A percentile compares a stretch with the other conserved stretches of the same genome.
phyloP scores from a whole-genome alignment of 768 basidiomycete species.

The Scleroderma bovista region DNA sequence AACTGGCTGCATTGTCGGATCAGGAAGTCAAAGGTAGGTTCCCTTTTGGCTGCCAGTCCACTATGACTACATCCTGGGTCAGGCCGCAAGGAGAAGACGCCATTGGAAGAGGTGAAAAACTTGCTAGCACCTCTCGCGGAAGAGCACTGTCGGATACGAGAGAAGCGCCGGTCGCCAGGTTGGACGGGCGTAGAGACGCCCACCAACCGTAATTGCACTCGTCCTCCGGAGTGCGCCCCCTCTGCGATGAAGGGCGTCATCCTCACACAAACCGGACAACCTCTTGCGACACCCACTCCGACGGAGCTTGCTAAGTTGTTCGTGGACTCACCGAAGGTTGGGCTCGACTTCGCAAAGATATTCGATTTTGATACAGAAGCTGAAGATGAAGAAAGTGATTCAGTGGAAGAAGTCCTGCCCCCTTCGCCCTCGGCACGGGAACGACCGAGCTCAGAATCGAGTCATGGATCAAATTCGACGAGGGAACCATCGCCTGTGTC shows the following conservation, averaged over 20 bases:
- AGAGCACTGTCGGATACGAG: constrained; percentile 19
- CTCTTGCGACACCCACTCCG: constrained; percentile 65
- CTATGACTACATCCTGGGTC: not conserved
- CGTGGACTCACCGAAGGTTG: constrained; percentile 61
- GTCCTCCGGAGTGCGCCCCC: constrained; percentile 21
- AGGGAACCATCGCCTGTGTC: constrained; percentile 16
- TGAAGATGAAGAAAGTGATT: constrained; percentile 27
- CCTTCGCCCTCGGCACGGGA: constrained; percentile 48
- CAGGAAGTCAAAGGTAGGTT: constrained; percentile 16
- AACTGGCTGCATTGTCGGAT: constrained; percentile 41
- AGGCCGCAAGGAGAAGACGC: constrained; percentile 50
- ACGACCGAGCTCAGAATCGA: constrained; percentile 28
- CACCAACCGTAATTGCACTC: constrained; percentile 32
- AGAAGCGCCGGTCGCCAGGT: constrained; percentile 10
- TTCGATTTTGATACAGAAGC: constrained; percentile 52
- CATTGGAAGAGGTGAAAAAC: constrained; percentile 75
- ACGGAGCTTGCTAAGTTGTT: constrained; percentile 63
- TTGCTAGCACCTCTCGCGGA: constrained; percentile 46
- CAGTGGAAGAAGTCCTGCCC: constrained; percentile 26
- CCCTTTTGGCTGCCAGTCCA: not conserved
- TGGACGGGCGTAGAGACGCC: constrained; percentile 45
- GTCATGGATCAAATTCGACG: constrained; percentile 22
- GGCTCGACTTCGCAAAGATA: constrained; percentile 71
- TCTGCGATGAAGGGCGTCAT: constrained; percentile 77
- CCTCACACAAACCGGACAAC: constrained; percentile 72